Base-by-base conservation (phyloP, 306 rosid species). In the Cercis canadensis region DNA sequence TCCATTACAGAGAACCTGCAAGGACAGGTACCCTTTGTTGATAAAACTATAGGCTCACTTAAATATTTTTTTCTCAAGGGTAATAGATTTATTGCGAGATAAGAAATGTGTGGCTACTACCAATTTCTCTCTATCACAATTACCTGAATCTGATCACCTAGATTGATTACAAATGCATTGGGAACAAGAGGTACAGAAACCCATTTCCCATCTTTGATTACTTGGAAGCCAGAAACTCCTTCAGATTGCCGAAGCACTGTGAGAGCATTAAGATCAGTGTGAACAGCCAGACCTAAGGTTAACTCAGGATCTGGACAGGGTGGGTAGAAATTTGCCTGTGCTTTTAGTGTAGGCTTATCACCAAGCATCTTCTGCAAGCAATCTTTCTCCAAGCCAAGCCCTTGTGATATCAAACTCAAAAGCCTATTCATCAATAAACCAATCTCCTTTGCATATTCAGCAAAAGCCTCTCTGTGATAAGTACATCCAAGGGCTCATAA, bases 121-220 rank as follows among this genome's bases (percentile, higher is more conserved):
- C n/a, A n/a, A n/a, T n/a, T n/a, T n/a, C n/a, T 24, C 29, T 24
- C 29, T 24, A 0, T 8, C 2, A 65, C 19, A 47, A 2, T 6
- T 61, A 86, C 88, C 87, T 83, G 83, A 21, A 87, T 65, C 77
- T 84, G 92, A 71, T 85, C 92, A 13, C 84, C 88, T 4, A 85
- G 1, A 53, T 87, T 85, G 74, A 85, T 62, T 0, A 88, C 81
- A 67, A 80, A 71, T 7, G 89, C 83, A 58, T 49, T 70, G 41
- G 85, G 74, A 62, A 75, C 39, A 41, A 80, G 78, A 49, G 76
- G 75, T 11, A 84, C 74, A 8, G 70, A 58, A 32, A 84, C 64
- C 87, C 89, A 87, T 50, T 80, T 66, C 5, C 76, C 84, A 69
- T 82, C 86, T 54, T 84, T 77, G 63, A 82, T 67, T 2, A 87